Conservation (phyloP, 441 rosid species). For the Metrosideros polymorpha region DNA sequence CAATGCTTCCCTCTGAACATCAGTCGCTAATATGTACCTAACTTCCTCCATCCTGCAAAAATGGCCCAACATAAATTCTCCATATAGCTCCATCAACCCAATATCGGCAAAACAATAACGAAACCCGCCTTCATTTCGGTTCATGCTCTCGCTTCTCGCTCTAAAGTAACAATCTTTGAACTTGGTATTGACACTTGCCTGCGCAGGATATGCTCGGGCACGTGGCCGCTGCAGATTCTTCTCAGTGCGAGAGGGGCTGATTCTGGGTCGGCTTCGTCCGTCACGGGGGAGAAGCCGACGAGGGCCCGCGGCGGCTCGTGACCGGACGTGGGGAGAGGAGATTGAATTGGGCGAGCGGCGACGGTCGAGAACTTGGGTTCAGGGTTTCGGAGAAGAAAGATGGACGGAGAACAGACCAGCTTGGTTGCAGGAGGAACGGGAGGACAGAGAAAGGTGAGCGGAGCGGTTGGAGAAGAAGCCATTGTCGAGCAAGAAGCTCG, state of each 20-base stretch:
- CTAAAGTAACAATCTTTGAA: not conserved
- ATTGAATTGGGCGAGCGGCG: not conserved
- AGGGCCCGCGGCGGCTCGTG: not conserved
- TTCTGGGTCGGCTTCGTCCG: not conserved
- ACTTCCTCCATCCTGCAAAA: constrained; percentile 51
- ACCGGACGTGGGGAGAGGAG: not conserved
- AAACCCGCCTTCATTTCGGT: not conserved
- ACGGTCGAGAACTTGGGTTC: not conserved
- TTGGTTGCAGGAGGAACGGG: not conserved
- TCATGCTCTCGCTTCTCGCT: not conserved
- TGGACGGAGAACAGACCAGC: not conserved
- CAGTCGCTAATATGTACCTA: constrained; percentile 52
- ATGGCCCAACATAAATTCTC: not conserved
- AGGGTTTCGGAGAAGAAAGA: not conserved
- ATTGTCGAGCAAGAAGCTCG: not conserved
- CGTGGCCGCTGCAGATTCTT: constrained; percentile 45
- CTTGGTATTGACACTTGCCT: constrained; percentile 22
- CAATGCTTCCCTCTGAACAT: constrained; percentile 61
- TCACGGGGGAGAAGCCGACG: not conserved
- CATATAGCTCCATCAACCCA: not conserved
- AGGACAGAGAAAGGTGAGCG: not conserved
- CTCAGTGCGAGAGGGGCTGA: constrained; percentile 10
- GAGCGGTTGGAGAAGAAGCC: not conserved
- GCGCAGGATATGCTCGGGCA: constrained; percentile 47
- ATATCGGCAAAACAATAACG: not conserved